Conservation (phyloP, 169 alveolate genomes). For the Plasmodium ovale region DNA sequence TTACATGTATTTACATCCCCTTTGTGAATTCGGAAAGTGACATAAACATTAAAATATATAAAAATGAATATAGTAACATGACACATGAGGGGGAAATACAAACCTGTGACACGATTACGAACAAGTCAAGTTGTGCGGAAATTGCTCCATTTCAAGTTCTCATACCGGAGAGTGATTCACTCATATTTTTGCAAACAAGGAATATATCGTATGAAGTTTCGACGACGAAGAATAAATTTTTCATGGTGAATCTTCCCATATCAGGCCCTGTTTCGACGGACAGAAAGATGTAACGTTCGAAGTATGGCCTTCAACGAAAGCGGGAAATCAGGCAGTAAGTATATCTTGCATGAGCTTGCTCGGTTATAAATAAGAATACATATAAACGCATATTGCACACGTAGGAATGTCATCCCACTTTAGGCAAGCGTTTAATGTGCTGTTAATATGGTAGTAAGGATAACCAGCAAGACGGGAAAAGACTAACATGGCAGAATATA, state of each 20-base stretch:
- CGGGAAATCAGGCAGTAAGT: no score
- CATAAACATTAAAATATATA: constrained; percentile 46
- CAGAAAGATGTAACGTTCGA: constrained; percentile 19
- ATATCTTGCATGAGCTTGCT: no score
- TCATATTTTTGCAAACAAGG: constrained; percentile 76
- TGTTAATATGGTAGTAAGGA: no score
- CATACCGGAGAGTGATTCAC: constrained; percentile 72
- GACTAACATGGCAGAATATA: no score
- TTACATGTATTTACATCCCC: constrained; percentile 68
- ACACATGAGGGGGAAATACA: not conserved
- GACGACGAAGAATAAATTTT: constrained; percentile 57
- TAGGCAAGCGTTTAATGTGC: no score
- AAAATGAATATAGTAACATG: not conserved
- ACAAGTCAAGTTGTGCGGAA: not conserved
- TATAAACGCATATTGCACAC: no score
- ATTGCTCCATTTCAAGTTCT: constrained; percentile 25
- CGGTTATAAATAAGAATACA: no score
- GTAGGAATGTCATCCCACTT: no score
- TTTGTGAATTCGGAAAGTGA: constrained; percentile 32
- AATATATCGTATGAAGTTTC: constrained; percentile 63
- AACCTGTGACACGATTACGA: not conserved
- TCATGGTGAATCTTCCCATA: constrained; percentile 38
- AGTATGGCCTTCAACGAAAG: no score
- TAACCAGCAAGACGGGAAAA: no score
- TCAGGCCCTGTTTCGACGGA: constrained; percentile 69